Evolutionary conservation across 495 filamentous ascomycete genomes (phyloP).

Genomic region (Xylaria bambusicola): DNA sequence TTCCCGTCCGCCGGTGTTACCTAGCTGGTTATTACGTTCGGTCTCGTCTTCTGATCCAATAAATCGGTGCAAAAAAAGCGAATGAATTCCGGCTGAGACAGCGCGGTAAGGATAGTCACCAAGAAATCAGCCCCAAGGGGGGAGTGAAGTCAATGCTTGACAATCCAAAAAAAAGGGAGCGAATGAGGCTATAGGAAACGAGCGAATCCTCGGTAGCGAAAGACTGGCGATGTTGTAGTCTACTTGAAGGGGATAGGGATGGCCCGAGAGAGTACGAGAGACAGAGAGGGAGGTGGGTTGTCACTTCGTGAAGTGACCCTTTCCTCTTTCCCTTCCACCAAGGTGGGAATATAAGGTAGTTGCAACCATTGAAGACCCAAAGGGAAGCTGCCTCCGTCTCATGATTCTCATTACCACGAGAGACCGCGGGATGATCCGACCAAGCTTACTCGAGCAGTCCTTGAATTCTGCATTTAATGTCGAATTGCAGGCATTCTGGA

Average conservation of each 20-base stretch:
- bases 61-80: conserved; percentile 30
- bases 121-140: conserved; percentile 31
- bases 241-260: conserved; percentile 4
- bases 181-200: conserved; percentile 1
- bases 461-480: too few species aligned
- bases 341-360: too few species aligned
- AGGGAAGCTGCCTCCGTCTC: neutral
- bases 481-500: too few species aligned
- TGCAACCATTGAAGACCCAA: neutral
- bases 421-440: too few species aligned
- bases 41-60: conserved; percentile 29
- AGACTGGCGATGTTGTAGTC: conserved; percentile 19
- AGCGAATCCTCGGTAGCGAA: neutral
- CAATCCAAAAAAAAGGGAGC: conserved; percentile 21
- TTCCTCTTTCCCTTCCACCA: neutral
- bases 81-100: conserved; percentile 20
- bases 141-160: conserved; percentile 31
- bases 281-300: neutral
- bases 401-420: too few species aligned
- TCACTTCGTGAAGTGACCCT: neutral
- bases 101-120: conserved; percentile 32
- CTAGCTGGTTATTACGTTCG: conserved; percentile 11
- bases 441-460: too few species aligned
- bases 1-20: conserved; percentile 10
- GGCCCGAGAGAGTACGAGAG: neutral